phyloP scores from a whole-genome alignment of 805 yeast genomes.

The Millerago galiae region DNA sequence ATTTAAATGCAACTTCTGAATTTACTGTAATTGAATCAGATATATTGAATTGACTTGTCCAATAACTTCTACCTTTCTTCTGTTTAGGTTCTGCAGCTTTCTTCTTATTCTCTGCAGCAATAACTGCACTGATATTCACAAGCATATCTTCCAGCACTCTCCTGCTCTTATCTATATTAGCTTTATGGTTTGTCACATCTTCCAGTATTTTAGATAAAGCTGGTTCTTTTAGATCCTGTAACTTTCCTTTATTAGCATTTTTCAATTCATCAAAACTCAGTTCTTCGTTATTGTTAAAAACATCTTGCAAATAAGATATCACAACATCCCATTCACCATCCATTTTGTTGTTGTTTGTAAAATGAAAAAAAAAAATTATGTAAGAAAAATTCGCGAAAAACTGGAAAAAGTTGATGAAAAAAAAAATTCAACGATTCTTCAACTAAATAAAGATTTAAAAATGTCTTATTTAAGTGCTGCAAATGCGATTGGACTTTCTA shows the following conservation, averaged over 20 bases:
- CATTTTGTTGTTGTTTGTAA: conserved; percentile 21
- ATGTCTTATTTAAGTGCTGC: conserved; percentile 17
- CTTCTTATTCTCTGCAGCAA: conserved; percentile 25
- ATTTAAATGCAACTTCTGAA: conserved; percentile 83
- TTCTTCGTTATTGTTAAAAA: conserved; percentile 55
- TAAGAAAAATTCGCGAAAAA: neutral
- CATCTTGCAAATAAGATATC: conserved; percentile 60
- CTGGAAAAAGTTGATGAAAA: neutral
- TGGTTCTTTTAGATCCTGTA: conserved; percentile 28
- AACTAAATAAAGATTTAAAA: neutral
- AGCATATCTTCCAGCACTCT: conserved; percentile 35
- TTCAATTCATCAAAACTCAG: conserved; percentile 39
- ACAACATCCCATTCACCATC: conserved; percentile 68
- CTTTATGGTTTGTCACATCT: conserved; percentile 43
- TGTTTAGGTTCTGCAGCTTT: conserved; percentile 17
- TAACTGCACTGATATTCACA: conserved; percentile 41
- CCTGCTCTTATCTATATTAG: conserved; percentile 49
- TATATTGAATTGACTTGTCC: conserved; percentile 52
- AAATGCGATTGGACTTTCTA: conserved; percentile 8
- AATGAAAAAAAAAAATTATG: neutral
- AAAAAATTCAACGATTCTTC: neutral
- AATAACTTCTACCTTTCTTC: conserved; percentile 26
- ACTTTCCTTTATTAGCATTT: conserved; percentile 23
- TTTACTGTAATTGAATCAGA: conserved; percentile 54
- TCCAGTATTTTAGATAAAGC: conserved; percentile 36